Percentiles rank a stretch among this genome's conserved stretches.
These are phyloP conservation scores for Hortaea werneckii DNA, from an alignment of 2,329 filamentous ascomycete species.

Conservation along the genomic window DNA sequence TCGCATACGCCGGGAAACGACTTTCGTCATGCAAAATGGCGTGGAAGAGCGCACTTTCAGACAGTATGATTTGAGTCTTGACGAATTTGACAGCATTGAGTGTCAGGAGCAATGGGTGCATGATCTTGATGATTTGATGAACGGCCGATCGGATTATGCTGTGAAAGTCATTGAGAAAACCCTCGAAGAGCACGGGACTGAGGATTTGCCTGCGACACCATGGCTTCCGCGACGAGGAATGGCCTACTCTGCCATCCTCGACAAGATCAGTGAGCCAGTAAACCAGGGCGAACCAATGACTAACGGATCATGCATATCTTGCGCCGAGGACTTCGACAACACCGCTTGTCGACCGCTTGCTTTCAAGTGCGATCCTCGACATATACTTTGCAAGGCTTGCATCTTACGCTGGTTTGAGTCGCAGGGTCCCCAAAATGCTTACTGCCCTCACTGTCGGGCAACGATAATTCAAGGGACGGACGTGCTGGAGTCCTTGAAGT, in stretches of 20 bases:
- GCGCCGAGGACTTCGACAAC: background rate
- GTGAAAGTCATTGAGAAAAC: background rate
- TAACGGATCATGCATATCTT: background rate
- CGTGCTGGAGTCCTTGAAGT: background rate
- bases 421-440: background rate
- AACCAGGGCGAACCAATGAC: too few species aligned
- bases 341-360: constrained; percentile 11
- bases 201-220: background rate
- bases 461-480: too few species aligned
- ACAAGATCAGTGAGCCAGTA: background rate
- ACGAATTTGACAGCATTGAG: background rate
- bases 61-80: background rate
- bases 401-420: background rate
- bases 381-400: background rate
- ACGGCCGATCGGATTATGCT: background rate
- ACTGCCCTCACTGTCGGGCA: background rate
- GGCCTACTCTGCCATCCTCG: background rate
- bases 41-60: background rate
- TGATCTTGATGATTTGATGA: background rate
- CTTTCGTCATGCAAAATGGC: background rate
- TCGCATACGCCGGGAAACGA: background rate
- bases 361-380: background rate
- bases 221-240: background rate
- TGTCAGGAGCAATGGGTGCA: constrained; percentile 4
- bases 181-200: background rate